Base-by-base conservation (phyloP, 345 rosid species). In the Sisymbrium altissimum region DNA sequence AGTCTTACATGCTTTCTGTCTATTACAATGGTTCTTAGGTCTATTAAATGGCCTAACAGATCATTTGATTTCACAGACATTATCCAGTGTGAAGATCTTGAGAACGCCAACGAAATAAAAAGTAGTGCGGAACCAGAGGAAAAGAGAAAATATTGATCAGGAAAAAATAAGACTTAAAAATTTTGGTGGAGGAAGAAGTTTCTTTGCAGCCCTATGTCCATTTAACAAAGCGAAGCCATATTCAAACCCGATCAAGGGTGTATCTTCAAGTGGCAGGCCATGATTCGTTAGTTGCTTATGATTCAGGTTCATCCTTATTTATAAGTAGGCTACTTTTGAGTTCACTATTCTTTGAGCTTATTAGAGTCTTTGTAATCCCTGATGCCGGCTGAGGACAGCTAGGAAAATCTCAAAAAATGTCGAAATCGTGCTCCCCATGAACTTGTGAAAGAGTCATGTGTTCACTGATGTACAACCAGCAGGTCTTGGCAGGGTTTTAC, bases 191-290 rank as follows among this genome's bases (percentile, higher is more conserved):
- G 66, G 78, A 18, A n/a, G n/a, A n/a, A n/a, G 82, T 55, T 39
- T 85, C 77, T 67, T 85, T 73, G 56, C 54, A 48, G 54, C 19
- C 54, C 3, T 48, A 46, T 48, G 13, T 18, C 53, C 53, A 48
- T 45, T 81, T 58, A 83, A 80, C 14, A 79, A 40, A 80, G 15
- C 81, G 79, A 84, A 25, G 74, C 84, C 89, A 71, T 83, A 64
- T 79, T 84, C 76, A 81, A 68, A 55, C 86, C 89, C 78, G 19
- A 82, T 82, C 2, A 12, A 18, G 33, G 35, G 9, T 27, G 58
- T 13, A 25, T 53, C 65, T 86, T 85, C 52, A 86, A 77, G 56
- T 80, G 83, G 45, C 85, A 80, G 66, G 80, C 9, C 23, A 43
- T 63, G 53, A 44, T 27, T 27, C 50, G n/a, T 54, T 13, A 14